These are phyloP conservation scores for Pseudoscleropodium purum DNA, from an alignment of 225 moss, liverwort and hornwort species.

Conservation along the genomic window DNA sequence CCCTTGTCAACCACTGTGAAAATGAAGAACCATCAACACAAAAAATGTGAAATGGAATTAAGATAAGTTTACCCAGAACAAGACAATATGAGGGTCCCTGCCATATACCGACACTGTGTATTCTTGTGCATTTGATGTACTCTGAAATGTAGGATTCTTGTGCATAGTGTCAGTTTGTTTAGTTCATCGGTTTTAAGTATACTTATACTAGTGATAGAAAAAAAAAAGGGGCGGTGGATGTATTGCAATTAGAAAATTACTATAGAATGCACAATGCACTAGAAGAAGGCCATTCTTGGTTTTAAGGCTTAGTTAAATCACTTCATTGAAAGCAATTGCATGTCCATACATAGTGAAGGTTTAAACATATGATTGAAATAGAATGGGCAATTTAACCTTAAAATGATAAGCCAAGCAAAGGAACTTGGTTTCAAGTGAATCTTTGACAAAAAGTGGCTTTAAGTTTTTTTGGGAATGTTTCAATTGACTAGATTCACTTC, in stretches of 20 bases:
- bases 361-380: background rate
- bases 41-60: background rate
- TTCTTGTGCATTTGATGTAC: background rate
- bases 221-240: background rate
- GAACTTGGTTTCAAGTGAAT: background rate
- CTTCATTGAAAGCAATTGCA: background rate
- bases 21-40: background rate
- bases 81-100: background rate
- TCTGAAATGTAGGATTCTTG: too few species aligned
- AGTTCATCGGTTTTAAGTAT: too few species aligned
- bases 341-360: background rate
- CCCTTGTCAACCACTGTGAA: background rate
- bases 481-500: background rate
- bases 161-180: background rate
- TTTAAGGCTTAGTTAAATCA: background rate
- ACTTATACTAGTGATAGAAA: background rate
- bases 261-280: too few species aligned
- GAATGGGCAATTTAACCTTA: too few species aligned
- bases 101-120: background rate
- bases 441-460: background rate
- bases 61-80: background rate
- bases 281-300: background rate
- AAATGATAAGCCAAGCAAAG: rapidly evolving
- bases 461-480: background rate
- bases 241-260: background rate